A percentile compares a stretch with the other conserved stretches of the same genome.
These are phyloP conservation scores for Lophium mytilinum DNA, from an alignment of 495 filamentous ascomycete species.

Conservation along the genomic window DNA sequence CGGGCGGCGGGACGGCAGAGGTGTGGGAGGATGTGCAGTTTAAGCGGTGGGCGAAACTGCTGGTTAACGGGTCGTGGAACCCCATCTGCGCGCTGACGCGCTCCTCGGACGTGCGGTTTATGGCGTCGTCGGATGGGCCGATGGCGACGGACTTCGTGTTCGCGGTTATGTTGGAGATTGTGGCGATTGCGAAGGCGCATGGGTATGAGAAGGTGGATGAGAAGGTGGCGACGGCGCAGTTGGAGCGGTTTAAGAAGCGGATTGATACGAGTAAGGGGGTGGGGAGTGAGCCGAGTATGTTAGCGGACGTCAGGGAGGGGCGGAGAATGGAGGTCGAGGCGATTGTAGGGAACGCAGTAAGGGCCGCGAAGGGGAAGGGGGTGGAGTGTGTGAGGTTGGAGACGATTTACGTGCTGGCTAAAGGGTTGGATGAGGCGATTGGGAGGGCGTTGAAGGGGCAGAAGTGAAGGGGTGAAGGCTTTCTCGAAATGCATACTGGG, in stretches of 20 bases:
- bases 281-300: conserved; percentile 43
- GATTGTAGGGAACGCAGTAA: conserved; percentile 45
- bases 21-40: conserved; percentile 43
- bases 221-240: conserved; percentile 32
- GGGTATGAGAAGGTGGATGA: conserved; percentile 35
- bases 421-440: conserved; percentile 25
- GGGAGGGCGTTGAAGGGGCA: too few relatives aligned
- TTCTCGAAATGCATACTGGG: too few relatives aligned
- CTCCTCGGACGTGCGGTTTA: conserved; percentile 38
- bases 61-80: conserved; percentile 46
- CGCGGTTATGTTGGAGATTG: conserved; percentile 46
- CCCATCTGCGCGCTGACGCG: conserved; percentile 44
- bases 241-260: conserved; percentile 32
- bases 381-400: conserved; percentile 39
- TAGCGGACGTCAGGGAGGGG: conserved; percentile 37
- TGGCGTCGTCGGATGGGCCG: conserved; percentile 28
- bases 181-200: conserved; percentile 36
- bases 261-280: conserved; percentile 26
- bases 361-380: conserved; percentile 35
- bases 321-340: conserved; percentile 44
- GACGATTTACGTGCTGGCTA: conserved; percentile 27
- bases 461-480: too few relatives aligned
- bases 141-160: conserved; percentile 33
- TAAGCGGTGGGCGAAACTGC: conserved; percentile 45
- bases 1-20: conserved; percentile 34